Evolutionary conservation across 805 yeast genomes (phyloP).

Genomic region (Barnettozyma populi): DNA sequence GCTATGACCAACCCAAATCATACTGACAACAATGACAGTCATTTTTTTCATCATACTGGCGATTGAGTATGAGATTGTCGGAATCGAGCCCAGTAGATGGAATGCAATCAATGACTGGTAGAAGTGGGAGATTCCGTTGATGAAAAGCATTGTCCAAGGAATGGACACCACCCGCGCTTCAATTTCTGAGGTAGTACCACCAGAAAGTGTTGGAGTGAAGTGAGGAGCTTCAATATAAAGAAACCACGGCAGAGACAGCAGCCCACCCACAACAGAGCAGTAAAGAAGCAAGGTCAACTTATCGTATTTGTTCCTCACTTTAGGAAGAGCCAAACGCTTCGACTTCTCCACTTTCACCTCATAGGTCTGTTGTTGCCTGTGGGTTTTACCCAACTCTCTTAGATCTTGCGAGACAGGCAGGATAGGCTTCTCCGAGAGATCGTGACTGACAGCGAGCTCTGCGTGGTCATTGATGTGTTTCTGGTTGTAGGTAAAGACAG

Average conservation of each 20-base stretch:
- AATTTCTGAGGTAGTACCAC: conserved; percentile 12
- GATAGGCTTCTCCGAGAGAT: conserved; percentile 3
- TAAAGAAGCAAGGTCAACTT: conserved; percentile 76
- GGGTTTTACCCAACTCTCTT: conserved; percentile 8
- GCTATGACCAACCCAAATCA: conserved; percentile 51
- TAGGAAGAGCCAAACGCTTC: conserved; percentile 11
- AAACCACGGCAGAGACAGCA: conserved; percentile 72
- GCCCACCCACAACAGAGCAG: conserved; percentile 68
- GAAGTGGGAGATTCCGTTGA: conserved; percentile 75
- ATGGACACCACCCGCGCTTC: conserved; percentile 25
- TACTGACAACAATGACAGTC: conserved; percentile 75
- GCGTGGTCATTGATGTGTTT: conserved; percentile 21
- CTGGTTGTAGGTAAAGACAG: conserved; percentile 52
- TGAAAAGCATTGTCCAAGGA: conserved; percentile 46
- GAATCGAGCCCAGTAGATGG: conserved; percentile 71
- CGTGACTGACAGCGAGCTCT: conserved; percentile 17
- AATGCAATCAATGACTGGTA: conserved; percentile 76
- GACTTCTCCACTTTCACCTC: conserved; percentile 14
- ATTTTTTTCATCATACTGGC: conserved; percentile 86
- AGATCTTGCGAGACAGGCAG: conserved; percentile 6
- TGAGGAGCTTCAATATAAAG: conserved; percentile 52
- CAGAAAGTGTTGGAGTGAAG: conserved; percentile 11
- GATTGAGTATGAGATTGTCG: conserved; percentile 81
- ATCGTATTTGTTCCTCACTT: conserved; percentile 50
- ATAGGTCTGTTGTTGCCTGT: conserved; percentile 11